phyloP scores from a whole-genome alignment of 768 basidiomycete species.

The Lactifluus subvellereus region DNA sequence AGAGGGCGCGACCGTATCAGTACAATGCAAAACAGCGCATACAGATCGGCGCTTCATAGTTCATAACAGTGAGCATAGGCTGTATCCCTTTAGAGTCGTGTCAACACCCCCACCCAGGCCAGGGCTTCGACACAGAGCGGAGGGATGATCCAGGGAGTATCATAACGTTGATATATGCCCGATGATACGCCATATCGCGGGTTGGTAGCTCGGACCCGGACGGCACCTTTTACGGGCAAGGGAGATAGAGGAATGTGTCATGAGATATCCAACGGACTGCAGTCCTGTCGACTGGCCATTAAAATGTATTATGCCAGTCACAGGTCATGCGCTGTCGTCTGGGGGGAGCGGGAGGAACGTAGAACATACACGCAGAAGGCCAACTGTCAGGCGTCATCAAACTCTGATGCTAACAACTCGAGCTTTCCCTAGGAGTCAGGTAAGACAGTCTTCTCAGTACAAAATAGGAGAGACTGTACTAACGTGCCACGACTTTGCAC shows the following conservation, averaged over 20 bases:
- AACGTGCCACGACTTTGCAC: slow-evolving; percentile 23
- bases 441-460: slow-evolving; percentile 11
- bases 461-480: not conserved
- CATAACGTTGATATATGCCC: slow-evolving; percentile 50
- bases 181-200: slow-evolving; percentile 66
- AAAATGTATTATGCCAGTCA: not conserved
- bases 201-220: slow-evolving; percentile 52
- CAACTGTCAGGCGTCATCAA: slow-evolving; percentile 54
- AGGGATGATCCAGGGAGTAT: not conserved
- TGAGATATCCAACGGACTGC: slow-evolving; percentile 21
- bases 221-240: slow-evolving; percentile 77
- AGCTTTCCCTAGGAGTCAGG: slow-evolving; percentile 47
- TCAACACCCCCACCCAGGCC: not conserved
- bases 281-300: not conserved
- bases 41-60: not conserved
- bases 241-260: not conserved
- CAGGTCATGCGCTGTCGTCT: not conserved
- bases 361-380: slow-evolving; percentile 22
- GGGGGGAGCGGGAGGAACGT: not conserved
- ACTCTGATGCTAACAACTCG: slow-evolving; percentile 50
- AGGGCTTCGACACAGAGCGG: not conserved
- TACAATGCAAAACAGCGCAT: not conserved
- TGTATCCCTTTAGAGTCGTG: slow-evolving; percentile 12
- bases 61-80: not conserved
- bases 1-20: not conserved